These are phyloP conservation scores for Trypanosoma vivax DNA, from an alignment of 208 protist species.

Conservation along the genomic window DNA sequence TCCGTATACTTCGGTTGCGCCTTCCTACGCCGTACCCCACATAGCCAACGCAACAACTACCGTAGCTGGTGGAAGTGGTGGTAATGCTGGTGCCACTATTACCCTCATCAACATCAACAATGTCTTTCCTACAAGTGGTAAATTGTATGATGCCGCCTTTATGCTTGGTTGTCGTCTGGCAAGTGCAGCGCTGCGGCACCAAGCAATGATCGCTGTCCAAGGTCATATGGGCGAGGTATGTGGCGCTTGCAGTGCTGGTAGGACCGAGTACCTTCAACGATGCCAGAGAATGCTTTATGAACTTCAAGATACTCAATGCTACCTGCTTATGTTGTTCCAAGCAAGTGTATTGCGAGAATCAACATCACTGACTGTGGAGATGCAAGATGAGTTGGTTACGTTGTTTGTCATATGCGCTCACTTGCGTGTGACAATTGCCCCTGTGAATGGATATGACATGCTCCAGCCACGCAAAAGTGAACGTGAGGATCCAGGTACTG, in stretches of 20 bases:
- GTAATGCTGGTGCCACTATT: neutral
- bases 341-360: constrained; percentile 5
- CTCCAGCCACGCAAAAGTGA: neutral
- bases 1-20: neutral
- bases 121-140: neutral
- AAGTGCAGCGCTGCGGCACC: neutral
- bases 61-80: neutral
- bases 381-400: constrained; percentile 29
- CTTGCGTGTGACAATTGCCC: constrained; percentile 20
- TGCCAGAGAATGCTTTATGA: constrained; percentile 5
- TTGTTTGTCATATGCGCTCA: constrained; percentile 26
- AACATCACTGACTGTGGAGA: constrained; percentile 21
- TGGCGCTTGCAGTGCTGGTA: neutral
- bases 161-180: constrained; percentile 12
- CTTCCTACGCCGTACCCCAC: neutral
- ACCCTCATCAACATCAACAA: neutral
- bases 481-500: neutral
- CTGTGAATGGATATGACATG: neutral
- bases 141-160: constrained; percentile 14
- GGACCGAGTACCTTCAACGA: neutral
- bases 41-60: neutral
- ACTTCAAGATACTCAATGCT: constrained; percentile 19
- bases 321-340: constrained; percentile 19
- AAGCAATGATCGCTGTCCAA: neutral
- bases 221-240: constrained; percentile 1